These are phyloP conservation scores for Mycena vulgaris DNA, from an alignment of 768 basidiomycete genomes.

Conservation along the genomic window DNA sequence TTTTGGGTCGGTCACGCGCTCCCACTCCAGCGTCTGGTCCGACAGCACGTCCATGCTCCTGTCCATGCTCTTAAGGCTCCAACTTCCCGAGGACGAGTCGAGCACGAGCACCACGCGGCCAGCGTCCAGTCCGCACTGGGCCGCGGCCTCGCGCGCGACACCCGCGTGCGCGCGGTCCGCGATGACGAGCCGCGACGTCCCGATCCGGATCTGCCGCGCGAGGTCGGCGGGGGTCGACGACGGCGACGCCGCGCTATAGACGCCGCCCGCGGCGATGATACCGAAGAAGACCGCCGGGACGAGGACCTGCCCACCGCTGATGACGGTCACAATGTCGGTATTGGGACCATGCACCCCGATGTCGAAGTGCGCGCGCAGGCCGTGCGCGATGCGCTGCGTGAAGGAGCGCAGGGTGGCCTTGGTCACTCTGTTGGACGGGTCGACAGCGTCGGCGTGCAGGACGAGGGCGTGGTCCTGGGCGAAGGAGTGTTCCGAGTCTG, in stretches of 20 bases:
- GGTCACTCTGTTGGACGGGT: slow-evolving; percentile 24
- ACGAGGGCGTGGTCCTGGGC: slow-evolving; percentile 26
- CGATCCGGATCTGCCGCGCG: slow-evolving; percentile 26
- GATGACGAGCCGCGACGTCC: slow-evolving; percentile 24
- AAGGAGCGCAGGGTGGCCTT: slow-evolving; percentile 21
- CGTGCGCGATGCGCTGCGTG: slow-evolving; percentile 24
- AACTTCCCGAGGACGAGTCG: slow-evolving; percentile 23
- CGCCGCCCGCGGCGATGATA: slow-evolving; percentile 26
- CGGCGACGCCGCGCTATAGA: slow-evolving; percentile 23
- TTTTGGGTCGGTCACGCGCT: slow-evolving; percentile 27
- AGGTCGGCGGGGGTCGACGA: slow-evolving; percentile 27
- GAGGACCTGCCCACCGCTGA: slow-evolving; percentile 23
- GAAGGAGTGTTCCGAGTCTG: slow-evolving; percentile 29
- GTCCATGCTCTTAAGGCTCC: slow-evolving; percentile 27
- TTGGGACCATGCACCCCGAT: slow-evolving; percentile 17
- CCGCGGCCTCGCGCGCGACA: slow-evolving; percentile 23
- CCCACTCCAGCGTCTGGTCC: slow-evolving; percentile 27
- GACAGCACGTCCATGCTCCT: slow-evolving; percentile 24
- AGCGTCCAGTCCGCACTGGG: slow-evolving; percentile 27
- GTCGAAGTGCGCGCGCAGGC: slow-evolving; percentile 23
- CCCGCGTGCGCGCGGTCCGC: slow-evolving; percentile 23
- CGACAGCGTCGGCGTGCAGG: slow-evolving; percentile 21
- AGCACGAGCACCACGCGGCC: slow-evolving; percentile 26
- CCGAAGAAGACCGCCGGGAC: slow-evolving; percentile 24
- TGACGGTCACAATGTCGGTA: slow-evolving; percentile 25